Percentiles rank a stretch among this genome's conserved stretches.
Conservation (phyloP, 345 rosid species). For the Gossypium rotundifolium region DNA sequence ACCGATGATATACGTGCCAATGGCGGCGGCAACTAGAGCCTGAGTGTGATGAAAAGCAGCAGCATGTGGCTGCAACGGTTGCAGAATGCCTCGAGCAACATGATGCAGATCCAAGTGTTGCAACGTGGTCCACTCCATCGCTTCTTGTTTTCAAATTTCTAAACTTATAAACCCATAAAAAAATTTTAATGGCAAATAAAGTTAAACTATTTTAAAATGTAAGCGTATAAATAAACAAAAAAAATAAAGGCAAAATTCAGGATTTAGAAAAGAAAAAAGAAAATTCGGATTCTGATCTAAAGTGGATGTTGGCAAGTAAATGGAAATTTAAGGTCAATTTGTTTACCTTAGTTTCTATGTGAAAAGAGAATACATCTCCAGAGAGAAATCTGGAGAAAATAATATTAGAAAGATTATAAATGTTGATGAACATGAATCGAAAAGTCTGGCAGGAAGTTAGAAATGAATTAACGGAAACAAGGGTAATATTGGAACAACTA, state of each 20-base stretch:
- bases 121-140: constrained; percentile 95
- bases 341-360: neutral
- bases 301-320: neutral
- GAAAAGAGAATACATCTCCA: neutral
- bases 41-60: constrained; percentile 83
- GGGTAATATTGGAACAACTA: neutral
- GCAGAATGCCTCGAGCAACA: constrained; percentile 61
- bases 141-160: constrained; percentile 7
- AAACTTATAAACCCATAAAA: neutral
- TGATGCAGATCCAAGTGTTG: constrained; percentile 96
- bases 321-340: neutral
- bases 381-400: neutral
- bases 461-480: no score
- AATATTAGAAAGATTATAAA: neutral
- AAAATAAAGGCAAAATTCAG: neutral
- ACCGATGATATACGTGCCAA: constrained; percentile 77
- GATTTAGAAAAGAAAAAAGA: neutral
- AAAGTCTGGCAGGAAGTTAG: no score
- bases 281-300: neutral
- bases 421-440: neutral
- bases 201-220: neutral
- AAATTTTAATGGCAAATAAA: neutral
- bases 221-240: neutral
- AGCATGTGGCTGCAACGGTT: constrained; percentile 82
- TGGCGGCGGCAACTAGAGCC: constrained; percentile 69